Conservation (phyloP, 495 filamentous ascomycete genomes). For the Hypoxylon fuscum region DNA sequence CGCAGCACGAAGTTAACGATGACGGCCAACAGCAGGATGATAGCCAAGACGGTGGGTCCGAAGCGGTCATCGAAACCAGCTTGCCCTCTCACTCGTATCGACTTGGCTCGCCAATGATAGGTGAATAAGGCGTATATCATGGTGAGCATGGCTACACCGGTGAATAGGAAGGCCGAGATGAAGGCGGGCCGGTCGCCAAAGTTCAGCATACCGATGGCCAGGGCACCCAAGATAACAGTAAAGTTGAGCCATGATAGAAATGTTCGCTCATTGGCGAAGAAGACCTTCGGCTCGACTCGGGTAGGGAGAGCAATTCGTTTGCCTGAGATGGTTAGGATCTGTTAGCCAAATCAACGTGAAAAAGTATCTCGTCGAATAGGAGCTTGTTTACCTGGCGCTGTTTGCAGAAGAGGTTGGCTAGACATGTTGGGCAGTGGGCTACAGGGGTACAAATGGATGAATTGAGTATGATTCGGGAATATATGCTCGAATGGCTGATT, state of each 20-base stretch:
- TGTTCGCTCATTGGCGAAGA: constrained; percentile 99
- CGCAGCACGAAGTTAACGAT: constrained; percentile 93
- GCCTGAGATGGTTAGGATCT: constrained; percentile 58
- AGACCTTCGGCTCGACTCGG: constrained; percentile 98
- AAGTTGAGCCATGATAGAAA: constrained; percentile 99
- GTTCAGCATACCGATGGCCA: constrained; percentile 96
- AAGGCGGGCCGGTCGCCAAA: constrained; percentile 94
- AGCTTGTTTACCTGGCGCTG: constrained; percentile 73
- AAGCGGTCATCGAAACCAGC: constrained; percentile 96
- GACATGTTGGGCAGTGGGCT: constrained; percentile 69
- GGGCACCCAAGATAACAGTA: constrained; percentile 94
- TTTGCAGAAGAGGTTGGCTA: constrained; percentile 93
- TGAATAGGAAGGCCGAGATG: constrained; percentile 93
- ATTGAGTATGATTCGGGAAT: constrained; percentile 13
- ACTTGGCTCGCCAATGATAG: constrained; percentile 96
- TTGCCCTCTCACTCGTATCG: constrained; percentile 88
- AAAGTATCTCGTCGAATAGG: constrained; percentile 3
- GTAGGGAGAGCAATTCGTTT: constrained; percentile 98
- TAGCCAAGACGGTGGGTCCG: constrained; percentile 87
- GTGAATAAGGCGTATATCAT: constrained; percentile 96
- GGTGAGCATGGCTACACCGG: constrained; percentile 89
- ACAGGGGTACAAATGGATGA: neutral
- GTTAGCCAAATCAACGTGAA: constrained; percentile 18
- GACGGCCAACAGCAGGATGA: constrained; percentile 84
- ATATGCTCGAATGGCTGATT: constrained; percentile 13